Base-by-base conservation (phyloP, 2,329 filamentous ascomycete genomes). In the Ceratocystis huliohia region DNA sequence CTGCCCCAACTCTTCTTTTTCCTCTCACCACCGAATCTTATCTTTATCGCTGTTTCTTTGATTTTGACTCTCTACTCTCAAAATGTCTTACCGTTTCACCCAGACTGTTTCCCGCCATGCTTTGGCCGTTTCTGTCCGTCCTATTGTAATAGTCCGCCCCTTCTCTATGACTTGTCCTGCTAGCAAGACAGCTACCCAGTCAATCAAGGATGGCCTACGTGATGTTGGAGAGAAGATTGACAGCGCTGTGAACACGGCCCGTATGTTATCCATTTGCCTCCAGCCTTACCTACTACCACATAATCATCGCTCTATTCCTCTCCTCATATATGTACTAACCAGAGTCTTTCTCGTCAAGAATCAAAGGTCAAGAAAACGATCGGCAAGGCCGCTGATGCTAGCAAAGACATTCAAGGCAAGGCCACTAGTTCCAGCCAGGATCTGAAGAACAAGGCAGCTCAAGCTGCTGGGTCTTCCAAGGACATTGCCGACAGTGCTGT, bases 161-260 rank as follows among this genome's bases (percentile, higher is more conserved):
- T 85, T 86, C 75, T 80, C 78, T 68, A 81, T 80, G 13, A 77
- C 76, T 63, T 69, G 77, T 8, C 73, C 74, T 1, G 70, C 74
- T 7, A 77, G 76, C 61, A 84, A 84, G 75, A 76, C 78, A 8
- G 75, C 79, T 2, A 76, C 80, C 64, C 82, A 86, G 66, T 70
- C 78, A 0, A 80, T 82, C 70, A 87, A 86, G 74, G 83, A 87
- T 69, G 79, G 79, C 2, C 74, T 83, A 75, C 78, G 82, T 37
- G 78, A 76, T 63, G 82, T 87, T 53, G 80, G 81, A 68, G 81
- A 84, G 72, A 86, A 84, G 72, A 72, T 87, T 20, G 81, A 86
- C 33, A 81, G 83, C 48, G 83, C 82, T 17, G 84, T 88, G 72
- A 78, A 87, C 70, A 76, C 78, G 61, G 80, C 81, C 62, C 74